Conservation (phyloP, 2,329 filamentous ascomycete species). For the Sporothrix euskadiensis region DNA sequence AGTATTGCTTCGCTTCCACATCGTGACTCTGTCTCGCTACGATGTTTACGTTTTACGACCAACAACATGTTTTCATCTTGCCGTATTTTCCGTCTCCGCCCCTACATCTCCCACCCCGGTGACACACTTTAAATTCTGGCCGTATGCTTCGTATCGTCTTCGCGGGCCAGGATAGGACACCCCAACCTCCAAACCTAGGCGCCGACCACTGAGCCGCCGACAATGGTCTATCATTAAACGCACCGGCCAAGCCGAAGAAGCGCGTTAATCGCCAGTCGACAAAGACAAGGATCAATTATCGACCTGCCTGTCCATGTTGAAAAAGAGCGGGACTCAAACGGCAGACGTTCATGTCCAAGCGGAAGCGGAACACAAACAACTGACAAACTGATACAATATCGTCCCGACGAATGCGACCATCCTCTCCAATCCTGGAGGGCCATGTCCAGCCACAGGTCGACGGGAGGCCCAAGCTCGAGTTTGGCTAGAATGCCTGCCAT, state of each 20-base stretch:
- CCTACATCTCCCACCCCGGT: not conserved
- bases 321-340: not conserved
- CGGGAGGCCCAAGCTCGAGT: constrained; percentile 9
- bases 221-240: not conserved
- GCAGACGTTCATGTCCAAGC: not conserved
- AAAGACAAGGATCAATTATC: not conserved
- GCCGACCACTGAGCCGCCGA: not conserved
- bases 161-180: not conserved
- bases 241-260: not conserved
- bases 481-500: not conserved
- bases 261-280: not conserved
- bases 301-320: not conserved
- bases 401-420: not conserved
- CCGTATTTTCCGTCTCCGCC: not conserved
- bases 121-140: not conserved
- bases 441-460: not conserved
- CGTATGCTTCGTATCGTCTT: not conserved
- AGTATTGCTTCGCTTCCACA: not conserved
- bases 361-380: not conserved
- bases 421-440: not conserved
- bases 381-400: not conserved
- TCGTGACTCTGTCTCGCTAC: not conserved
- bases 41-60: not conserved
- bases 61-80: not conserved
- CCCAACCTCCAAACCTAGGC: not conserved